Evolutionary conservation across 805 yeast species (phyloP).

Genomic region (Jamesozyma gamospora): DNA sequence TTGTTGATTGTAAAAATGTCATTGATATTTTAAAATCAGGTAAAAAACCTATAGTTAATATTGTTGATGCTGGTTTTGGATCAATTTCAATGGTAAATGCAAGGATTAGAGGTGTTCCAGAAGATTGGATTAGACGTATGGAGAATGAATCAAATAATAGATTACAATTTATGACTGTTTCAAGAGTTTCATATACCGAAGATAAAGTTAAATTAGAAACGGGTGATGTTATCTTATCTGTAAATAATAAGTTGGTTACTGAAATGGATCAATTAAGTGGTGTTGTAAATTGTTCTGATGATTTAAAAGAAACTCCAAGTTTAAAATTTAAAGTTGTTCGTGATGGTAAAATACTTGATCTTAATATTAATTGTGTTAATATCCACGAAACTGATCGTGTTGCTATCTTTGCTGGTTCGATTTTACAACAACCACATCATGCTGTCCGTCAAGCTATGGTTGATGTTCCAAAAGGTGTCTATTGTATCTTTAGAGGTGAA

Average conservation of each 20-base stretch:
- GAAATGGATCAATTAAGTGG: slow-evolving; percentile 56
- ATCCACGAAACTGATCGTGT: slow-evolving; percentile 56
- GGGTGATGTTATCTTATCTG: slow-evolving; percentile 72
- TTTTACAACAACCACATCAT: slow-evolving; percentile 83
- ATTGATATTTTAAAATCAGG: slow-evolving; percentile 42
- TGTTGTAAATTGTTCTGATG: slow-evolving; percentile 32
- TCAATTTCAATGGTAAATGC: slow-evolving; percentile 63
- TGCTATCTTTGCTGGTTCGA: slow-evolving; percentile 75
- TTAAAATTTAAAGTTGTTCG: slow-evolving; percentile 60
- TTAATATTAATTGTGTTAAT: slow-evolving; percentile 55
- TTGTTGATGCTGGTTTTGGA: slow-evolving; percentile 71
- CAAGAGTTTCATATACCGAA: slow-evolving; percentile 50
- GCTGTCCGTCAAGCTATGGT: slow-evolving; percentile 80
- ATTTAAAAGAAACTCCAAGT: slow-evolving; percentile 25
- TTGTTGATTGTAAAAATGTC: slow-evolving; percentile 51
- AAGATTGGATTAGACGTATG: slow-evolving; percentile 63
- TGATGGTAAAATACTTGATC: slow-evolving; percentile 50
- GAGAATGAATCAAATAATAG: slow-evolving; percentile 57
- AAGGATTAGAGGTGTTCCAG: slow-evolving; percentile 79
- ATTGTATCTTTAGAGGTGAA: slow-evolving; percentile 59
- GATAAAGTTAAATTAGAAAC: slow-evolving; percentile 32
- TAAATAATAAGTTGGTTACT: slow-evolving; percentile 55
- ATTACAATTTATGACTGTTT: slow-evolving; percentile 61
- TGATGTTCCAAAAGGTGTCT: slow-evolving; percentile 72
- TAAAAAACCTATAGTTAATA: slow-evolving; percentile 48